Percentiles rank a stretch among this genome's conserved stretches.
Evolutionary conservation across 1,284 basidiomycete genomes (phyloP).

Genomic region (Malassezia furfur): DNA sequence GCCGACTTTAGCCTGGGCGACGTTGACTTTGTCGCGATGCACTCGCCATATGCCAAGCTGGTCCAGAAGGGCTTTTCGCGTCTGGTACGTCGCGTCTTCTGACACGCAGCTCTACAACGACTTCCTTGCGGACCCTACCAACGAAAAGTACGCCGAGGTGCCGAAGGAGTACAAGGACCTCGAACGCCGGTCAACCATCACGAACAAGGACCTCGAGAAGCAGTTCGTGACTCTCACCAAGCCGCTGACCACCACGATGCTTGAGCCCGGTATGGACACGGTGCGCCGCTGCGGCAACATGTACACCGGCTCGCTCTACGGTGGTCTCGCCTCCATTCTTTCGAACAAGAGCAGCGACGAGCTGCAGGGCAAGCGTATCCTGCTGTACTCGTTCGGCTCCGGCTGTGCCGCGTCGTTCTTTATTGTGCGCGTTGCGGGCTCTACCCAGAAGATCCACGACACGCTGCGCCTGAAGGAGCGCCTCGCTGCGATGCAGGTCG

Average conservation of each 20-base stretch:
- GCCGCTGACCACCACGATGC: slow-evolving; percentile 25
- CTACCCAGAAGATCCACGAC: slow-evolving; percentile 66
- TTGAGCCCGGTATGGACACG: slow-evolving; percentile 43
- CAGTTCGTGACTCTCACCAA: slow-evolving; percentile 38
- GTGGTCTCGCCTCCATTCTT: slow-evolving; percentile 64
- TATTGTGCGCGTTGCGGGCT: slow-evolving; percentile 71
- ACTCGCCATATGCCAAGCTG: slow-evolving; percentile 85
- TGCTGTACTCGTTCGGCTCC: slow-evolving; percentile 86
- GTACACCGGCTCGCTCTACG: slow-evolving; percentile 96
- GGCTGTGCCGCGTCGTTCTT: slow-evolving; percentile 89
- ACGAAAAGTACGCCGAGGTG: slow-evolving; percentile 62
- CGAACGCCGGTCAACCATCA: slow-evolving; percentile 55
- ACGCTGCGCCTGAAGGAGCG: slow-evolving; percentile 71
- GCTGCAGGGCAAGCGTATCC: slow-evolving; percentile 53
- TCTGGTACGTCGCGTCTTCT: slow-evolving; percentile 49
- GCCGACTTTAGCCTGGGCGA: slow-evolving; percentile 54
- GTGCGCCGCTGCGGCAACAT: slow-evolving; percentile 66
- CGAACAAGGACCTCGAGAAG: slow-evolving; percentile 93
- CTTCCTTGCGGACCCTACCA: slow-evolving; percentile 69
- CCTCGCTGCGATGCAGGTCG: slow-evolving; percentile 76
- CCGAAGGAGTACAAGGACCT: slow-evolving; percentile 59
- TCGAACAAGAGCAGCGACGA: slow-evolving; percentile 31
- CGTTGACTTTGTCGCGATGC: slow-evolving; percentile 81
- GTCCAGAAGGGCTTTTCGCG: slow-evolving; percentile 96
- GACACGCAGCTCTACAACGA: slow-evolving; percentile 63